Percentiles rank a stretch among this genome's conserved stretches.
These are phyloP conservation scores for Xylaria scruposa DNA, from an alignment of 495 filamentous ascomycete genomes.

Conservation along the genomic window DNA sequence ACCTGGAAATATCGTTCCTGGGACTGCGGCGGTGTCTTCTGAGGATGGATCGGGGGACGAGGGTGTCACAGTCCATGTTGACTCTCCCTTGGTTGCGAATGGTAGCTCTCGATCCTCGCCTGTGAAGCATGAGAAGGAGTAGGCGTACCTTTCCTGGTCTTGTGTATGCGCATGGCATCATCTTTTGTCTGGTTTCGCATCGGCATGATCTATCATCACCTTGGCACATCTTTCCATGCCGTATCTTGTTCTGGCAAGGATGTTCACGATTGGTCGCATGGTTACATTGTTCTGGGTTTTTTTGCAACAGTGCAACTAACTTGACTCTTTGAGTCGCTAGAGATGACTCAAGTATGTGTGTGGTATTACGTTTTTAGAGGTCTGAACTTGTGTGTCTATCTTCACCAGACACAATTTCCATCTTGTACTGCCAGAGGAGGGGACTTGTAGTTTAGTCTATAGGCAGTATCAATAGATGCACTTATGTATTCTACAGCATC, in stretches of 20 bases:
- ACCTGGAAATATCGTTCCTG: conserved; percentile 25
- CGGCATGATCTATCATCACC: conserved; percentile 30
- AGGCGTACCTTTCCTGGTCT: conserved; percentile 20
- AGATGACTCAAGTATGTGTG: conserved; percentile 36
- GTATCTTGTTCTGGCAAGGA: conserved; percentile 27
- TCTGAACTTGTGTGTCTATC: conserved; percentile 35
- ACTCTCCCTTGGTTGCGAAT: conserved; percentile 56
- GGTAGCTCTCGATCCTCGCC: conserved; percentile 60
- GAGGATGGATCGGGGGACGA: conserved; percentile 54
- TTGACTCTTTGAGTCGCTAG: conserved; percentile 32
- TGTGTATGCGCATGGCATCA: conserved; percentile 29
- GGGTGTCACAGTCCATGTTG: conserved; percentile 55
- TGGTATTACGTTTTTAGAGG: conserved; percentile 32
- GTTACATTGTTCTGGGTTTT: conserved; percentile 34
- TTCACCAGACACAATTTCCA: conserved; percentile 37
- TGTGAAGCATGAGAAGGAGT: conserved; percentile 52
- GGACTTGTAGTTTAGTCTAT: conserved; percentile 35
- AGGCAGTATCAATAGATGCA: conserved; percentile 37
- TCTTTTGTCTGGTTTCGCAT: conserved; percentile 31
- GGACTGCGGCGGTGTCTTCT: conserved; percentile 41
- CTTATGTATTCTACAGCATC: conserved; percentile 19
- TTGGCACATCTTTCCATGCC: conserved; percentile 32
- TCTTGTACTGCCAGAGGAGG: conserved; percentile 30
- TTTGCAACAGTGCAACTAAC: conserved; percentile 30
- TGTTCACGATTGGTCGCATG: conserved; percentile 30